Evolutionary conservation across 768 basidiomycete species (phyloP), one percentile per base, ranked within the genome.

Genomic region (Rhizopogon rudus): DNA sequence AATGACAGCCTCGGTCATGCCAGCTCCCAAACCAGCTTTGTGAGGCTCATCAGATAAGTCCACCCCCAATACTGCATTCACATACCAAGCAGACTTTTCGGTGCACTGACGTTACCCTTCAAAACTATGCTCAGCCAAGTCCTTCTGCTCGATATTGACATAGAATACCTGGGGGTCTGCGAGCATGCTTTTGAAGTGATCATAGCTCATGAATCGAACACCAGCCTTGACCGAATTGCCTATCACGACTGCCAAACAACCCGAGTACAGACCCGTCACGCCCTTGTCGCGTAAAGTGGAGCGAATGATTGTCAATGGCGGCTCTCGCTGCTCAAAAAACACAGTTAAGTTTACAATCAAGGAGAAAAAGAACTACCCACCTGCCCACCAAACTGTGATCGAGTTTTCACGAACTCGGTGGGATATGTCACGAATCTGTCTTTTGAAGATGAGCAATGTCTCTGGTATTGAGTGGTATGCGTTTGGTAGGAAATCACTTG

Each of bases 161-260:
- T 56, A 40, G 1, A 17, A 64, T 63, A 93, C 95, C 77, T 98
- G 78, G 6, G 83, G 64, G 69, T 98, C 93, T 43, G 88, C 90
- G 44, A 99, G 68, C 63, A 85, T 70, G 29, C 76, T 72, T 74
- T 98, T 98, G 76, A 94, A 95, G 66, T 87, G 80, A 67, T 98
- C 95, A 72, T 99, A 99, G 61, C 86, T 88, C 54, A 97, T 81
- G 70, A 99, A 99, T 42, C 97, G 80, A 39, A 99, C 95, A 3
- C 95, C 97, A 1, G 97, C 97, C 75, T 99, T 99, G 61, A 83
- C 67, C 0, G 95, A 81, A 68, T 98, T 98, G 12, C 96, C 97
- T 13, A 93, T 77, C 5, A 98, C 82, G 14, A 98, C 79, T 0
- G 97, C 96, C 17, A 81, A 82, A 64, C 90, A 93, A 65, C 95